These are phyloP conservation scores for Pestalotiopsis sp. DNA, from an alignment of 2,329 filamentous ascomycete species.

Conservation along the genomic window DNA sequence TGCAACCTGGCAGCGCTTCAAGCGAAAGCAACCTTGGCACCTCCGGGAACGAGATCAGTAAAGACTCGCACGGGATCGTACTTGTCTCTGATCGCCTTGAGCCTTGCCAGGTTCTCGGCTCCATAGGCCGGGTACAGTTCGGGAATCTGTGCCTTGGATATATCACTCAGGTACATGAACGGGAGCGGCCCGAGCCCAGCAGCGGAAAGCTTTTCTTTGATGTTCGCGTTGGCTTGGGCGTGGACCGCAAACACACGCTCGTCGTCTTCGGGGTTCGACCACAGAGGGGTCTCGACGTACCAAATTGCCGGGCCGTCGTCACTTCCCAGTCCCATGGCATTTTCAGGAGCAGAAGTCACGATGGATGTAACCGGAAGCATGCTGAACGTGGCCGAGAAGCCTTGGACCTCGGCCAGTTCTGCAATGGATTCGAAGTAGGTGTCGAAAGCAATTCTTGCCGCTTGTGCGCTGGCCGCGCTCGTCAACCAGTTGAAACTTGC, in stretches of 20 bases:
- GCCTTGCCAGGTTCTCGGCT: background rate
- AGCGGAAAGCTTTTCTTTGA: background rate
- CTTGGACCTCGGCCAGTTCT: background rate
- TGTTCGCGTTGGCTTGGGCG: background rate
- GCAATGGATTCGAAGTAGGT: background rate
- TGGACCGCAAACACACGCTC: background rate
- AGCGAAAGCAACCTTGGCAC: background rate
- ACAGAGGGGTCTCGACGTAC: background rate
- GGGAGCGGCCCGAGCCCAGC: background rate
- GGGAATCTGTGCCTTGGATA: background rate
- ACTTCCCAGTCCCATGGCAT: background rate
- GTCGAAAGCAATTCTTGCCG: background rate
- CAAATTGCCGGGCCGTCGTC: background rate
- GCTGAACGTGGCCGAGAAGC: background rate
- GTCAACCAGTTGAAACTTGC: background rate
- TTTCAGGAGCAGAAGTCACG: background rate
- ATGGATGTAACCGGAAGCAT: background rate
- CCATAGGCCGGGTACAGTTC: background rate
- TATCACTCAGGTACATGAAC: background rate
- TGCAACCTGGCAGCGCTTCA: background rate
- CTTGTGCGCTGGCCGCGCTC: background rate
- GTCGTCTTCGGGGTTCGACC: background rate
- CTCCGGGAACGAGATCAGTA: background rate
- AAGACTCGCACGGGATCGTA: background rate
- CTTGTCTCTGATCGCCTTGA: background rate